A percentile compares a stretch with the other conserved stretches of the same genome.
phyloP scores from a whole-genome alignment of 805 yeast species.

The Candida pseudofarinosa region DNA sequence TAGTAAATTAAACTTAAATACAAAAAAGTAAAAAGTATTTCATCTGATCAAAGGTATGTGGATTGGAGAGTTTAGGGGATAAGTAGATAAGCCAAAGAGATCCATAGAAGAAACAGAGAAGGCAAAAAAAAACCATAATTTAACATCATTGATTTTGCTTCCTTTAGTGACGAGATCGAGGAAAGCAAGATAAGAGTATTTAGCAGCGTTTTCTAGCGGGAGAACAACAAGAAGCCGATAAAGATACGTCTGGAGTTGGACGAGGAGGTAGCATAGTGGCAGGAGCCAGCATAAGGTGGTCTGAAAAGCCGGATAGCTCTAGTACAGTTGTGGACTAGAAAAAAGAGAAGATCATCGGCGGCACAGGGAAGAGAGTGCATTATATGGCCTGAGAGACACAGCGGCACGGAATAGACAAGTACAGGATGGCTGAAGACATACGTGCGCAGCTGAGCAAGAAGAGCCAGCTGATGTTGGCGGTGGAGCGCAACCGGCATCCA shows the following conservation, averaged over 20 bases:
- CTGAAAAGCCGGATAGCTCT: neutral
- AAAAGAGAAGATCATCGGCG: neutral
- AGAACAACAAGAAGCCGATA: neutral
- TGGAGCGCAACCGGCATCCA: neutral
- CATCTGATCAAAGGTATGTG: neutral
- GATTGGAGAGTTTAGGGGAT: no score
- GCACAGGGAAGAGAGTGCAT: no score
- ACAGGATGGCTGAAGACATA: no score
- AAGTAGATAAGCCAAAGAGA: no score
- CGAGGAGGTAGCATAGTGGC: neutral
- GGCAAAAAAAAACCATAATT: no score
- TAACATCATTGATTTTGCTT: neutral
- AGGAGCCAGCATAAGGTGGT: neutral
- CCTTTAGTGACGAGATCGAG: neutral
- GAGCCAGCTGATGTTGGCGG: neutral
- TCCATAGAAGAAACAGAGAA: no score
- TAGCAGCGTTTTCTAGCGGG: neutral
- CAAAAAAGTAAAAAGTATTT: neutral
- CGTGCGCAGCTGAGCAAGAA: no score
- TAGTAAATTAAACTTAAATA: neutral
- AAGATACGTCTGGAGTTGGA: neutral
- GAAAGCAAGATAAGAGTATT: neutral
- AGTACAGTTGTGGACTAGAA: neutral
- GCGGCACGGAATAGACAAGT: no score
- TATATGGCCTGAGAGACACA: no score